phyloP scores from a whole-genome alignment of 345 rosid genomes.

The Eucalyptus shirleyi region DNA sequence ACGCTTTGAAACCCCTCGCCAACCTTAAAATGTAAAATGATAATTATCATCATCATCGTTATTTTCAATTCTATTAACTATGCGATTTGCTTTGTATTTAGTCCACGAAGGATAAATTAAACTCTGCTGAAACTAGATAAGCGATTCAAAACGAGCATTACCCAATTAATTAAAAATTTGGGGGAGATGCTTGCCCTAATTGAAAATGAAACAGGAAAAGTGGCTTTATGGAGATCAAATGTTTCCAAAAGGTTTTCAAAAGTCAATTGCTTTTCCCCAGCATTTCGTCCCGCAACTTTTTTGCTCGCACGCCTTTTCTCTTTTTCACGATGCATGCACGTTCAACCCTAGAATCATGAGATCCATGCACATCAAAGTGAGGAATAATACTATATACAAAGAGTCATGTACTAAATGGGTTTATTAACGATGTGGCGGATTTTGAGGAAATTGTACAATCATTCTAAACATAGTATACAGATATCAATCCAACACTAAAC shows the following conservation, averaged over 20 bases:
- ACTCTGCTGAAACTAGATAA: background rate
- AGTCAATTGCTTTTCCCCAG: background rate
- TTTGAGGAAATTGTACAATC: background rate
- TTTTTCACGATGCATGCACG: background rate
- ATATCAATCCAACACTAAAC: background rate
- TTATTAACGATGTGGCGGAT: background rate
- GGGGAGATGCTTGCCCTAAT: background rate
- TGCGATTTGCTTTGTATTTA: background rate
- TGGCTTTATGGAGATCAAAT: background rate
- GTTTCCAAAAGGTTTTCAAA: background rate
- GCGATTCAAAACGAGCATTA: background rate
- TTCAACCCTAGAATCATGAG: background rate
- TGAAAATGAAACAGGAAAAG: background rate
- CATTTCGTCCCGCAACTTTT: background rate
- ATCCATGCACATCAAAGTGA: background rate
- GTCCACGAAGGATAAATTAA: background rate
- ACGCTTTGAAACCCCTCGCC: background rate
- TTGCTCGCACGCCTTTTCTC: background rate
- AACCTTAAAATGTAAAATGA: background rate
- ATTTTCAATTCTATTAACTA: background rate
- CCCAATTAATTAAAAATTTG: background rate
- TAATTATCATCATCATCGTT: background rate
- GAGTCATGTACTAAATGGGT: background rate
- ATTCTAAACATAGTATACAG: fast-evolving
- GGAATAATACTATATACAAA: background rate